Conservation (phyloP, 805 yeast genomes). For the Suhomyces tanzawaensis region DNA sequence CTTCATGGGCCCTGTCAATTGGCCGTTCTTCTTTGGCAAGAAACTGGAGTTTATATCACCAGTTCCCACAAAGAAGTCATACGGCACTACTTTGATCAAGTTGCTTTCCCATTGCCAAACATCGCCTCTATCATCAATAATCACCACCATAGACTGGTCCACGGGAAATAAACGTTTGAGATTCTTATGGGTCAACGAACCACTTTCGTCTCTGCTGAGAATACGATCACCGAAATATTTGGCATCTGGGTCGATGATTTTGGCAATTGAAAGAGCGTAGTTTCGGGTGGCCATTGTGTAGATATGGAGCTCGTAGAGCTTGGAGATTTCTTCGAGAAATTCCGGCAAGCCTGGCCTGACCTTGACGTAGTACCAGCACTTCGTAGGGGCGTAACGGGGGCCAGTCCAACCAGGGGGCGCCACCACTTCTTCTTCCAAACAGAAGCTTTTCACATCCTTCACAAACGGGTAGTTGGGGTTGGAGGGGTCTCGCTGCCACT, state of each 20-base stretch:
- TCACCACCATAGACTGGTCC: conserved; percentile 93
- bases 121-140: conserved; percentile 96
- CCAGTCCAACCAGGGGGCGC: conserved; percentile 59
- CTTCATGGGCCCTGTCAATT: conserved; percentile 59
- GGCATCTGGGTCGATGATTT: conserved; percentile 88
- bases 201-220: conserved; percentile 90
- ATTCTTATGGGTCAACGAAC: conserved; percentile 85
- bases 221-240: conserved; percentile 87
- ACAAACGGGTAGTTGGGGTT: conserved; percentile 85
- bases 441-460: conserved; percentile 75
- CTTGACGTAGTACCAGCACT: conserved; percentile 90
- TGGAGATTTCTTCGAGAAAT: conserved; percentile 62
- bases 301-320: conserved; percentile 83
- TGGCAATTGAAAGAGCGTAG: conserved; percentile 86
- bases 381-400: conserved; percentile 54
- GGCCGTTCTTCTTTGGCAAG: conserved; percentile 73
- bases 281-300: conserved; percentile 98
- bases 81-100: conserved; percentile 88
- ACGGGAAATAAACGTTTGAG: conserved; percentile 88
- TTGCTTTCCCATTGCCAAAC: conserved; percentile 98
- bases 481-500: conserved; percentile 85
- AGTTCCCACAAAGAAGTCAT: conserved; percentile 93
- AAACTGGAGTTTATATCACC: conserved; percentile 96
- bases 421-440: conserved; percentile 71
- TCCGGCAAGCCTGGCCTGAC: conserved; percentile 81